Evolutionary conservation across 331 rosid species (phyloP), one percentile per base, ranked within the genome.

Genomic region (Prunus yedoensis): DNA sequence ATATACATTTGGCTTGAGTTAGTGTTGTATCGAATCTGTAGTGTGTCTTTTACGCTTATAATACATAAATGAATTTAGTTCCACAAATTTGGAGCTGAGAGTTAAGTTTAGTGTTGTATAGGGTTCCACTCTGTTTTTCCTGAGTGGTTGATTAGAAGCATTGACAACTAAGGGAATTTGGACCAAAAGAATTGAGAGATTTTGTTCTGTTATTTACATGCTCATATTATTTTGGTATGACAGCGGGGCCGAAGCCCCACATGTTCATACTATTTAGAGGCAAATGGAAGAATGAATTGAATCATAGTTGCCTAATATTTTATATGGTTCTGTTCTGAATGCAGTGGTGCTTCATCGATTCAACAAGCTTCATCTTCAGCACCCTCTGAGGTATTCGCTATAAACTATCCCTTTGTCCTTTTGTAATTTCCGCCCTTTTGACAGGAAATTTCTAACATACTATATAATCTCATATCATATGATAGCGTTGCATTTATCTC

Each of bases 301-400:
- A 46, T 54, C 10, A 2, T 43, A 6, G 49, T 11, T 54, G 71
- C 62, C 25, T 4, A 3, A n/a, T 63, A 46, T 18, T 76, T 16
- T 21, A 12, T 30, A 30, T 35, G 56, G 46, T 62, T 56, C 74
- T 49, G 3, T 82, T 83, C 63, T 75, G 66, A 52, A 73, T 83
- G 46, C 86, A 85, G 93, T 38, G 77, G 85, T 75, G 70, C 82
- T 64, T 68, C 85, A 38, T 81, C 81, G 58, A 66, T 83, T 81
- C 97, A 80, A 67, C 96, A 82, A 35, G 87, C 88, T 68, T 83
- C 94, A 7, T 83, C 96, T 41, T 94, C 93, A 9, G 74, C 77
- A 70, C 77, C 89, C 70, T 62, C 77, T 17, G 98, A 94, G 98
- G 97, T 93, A 88, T 74, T 73, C n/a, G 46, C 28, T 32, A 16